Conservation (phyloP, 164 flowering plant species). For the Vitis cinerea region DNA sequence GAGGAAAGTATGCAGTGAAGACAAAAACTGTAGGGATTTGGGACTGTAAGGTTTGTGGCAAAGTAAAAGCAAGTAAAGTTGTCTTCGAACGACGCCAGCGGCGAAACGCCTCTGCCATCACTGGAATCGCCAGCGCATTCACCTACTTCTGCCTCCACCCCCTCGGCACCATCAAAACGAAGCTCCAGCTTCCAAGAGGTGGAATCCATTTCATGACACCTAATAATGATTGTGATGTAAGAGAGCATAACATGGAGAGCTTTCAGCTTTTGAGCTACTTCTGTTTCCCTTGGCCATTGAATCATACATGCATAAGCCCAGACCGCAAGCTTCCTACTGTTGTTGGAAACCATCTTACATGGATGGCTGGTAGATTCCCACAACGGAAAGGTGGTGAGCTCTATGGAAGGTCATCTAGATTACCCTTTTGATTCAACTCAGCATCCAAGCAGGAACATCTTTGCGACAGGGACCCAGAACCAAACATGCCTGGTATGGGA, state of each 20-base stretch:
- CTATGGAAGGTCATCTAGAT: not conserved
- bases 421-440: not conserved
- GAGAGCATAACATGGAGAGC: conserved; percentile 48
- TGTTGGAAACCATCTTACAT: not conserved
- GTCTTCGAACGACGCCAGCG: too few species aligned
- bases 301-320: conserved; percentile 10
- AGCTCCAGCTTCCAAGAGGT: conserved; percentile 23
- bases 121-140: too few species aligned
- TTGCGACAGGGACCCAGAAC: too few species aligned
- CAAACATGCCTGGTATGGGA: too few species aligned
- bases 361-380: conserved; percentile 3
- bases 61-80: too few species aligned
- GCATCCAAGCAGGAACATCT: too few species aligned
- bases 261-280: conserved; percentile 44
- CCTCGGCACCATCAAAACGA: too few species aligned
- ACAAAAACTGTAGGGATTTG: too few species aligned
- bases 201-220: conserved; percentile 42
- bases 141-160: too few species aligned
- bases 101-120: too few species aligned
- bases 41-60: too few species aligned
- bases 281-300: conserved; percentile 55
- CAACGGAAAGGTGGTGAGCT: not conserved
- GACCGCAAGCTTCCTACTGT: not conserved
- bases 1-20: too few species aligned
- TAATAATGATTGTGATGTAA: conserved; percentile 48